Evolutionary conservation across 345 rosid species (phyloP).

Genomic region (Arabidopsis suecica): DNA sequence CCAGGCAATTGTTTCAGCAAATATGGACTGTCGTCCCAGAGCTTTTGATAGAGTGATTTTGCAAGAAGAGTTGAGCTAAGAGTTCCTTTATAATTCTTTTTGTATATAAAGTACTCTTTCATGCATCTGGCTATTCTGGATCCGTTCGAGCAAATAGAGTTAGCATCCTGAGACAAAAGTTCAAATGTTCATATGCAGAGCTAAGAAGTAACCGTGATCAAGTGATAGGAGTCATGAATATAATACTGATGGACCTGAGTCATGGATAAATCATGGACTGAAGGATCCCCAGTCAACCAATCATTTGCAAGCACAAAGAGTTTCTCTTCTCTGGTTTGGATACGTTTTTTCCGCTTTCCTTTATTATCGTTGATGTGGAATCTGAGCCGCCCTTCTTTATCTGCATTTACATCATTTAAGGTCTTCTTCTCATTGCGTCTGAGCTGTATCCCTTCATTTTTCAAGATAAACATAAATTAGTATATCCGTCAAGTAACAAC

Average conservation of each 20-base stretch:
- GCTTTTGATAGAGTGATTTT: conserved; percentile 90
- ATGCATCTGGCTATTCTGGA: conserved; percentile 90
- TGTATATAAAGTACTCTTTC: conserved; percentile 88
- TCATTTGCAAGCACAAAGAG: conserved; percentile 90
- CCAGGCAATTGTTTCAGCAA: conserved; percentile 92
- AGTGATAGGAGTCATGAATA: conserved; percentile 19
- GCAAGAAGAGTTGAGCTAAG: conserved; percentile 73
- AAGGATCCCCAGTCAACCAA: conserved; percentile 95
- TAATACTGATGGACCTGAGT: conserved; percentile 64
- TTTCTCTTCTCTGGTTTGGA: conserved; percentile 94
- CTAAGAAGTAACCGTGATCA: conserved; percentile 33
- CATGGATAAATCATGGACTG: conserved; percentile 82
- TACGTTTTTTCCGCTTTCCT: conserved; percentile 87
- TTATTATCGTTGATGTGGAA: conserved; percentile 85
- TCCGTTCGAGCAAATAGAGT: conserved; percentile 81
- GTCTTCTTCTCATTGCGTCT: conserved; percentile 96
- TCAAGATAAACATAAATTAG: conserved; percentile 33
- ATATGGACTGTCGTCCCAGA: conserved; percentile 96
- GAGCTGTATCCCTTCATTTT: conserved; percentile 95
- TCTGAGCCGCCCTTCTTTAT: conserved; percentile 79
- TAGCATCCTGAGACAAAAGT: conserved; percentile 69
- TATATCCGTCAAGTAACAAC: neutral
- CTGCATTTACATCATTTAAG: conserved; percentile 84
- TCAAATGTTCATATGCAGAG: conserved; percentile 36
- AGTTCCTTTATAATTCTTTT: conserved; percentile 82